Conservation (phyloP, 192 early-diverging fungal genomes). For the Backusella macrospora region DNA sequence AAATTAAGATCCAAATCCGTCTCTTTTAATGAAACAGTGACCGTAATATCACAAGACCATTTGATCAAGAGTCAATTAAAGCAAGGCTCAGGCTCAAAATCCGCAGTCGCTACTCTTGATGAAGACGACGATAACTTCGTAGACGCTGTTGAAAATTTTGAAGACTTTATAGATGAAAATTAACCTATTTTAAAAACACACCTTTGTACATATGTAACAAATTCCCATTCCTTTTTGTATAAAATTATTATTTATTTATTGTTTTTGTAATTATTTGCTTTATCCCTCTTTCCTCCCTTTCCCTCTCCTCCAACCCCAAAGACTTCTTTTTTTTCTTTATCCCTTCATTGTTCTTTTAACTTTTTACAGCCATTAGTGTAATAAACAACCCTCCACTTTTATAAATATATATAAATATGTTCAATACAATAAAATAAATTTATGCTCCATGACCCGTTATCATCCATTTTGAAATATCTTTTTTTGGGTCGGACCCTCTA, state of each 20-base stretch:
- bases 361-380: conserved; percentile 8
- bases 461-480: neutral
- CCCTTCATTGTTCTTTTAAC: neutral
- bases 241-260: neutral
- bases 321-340: neutral
- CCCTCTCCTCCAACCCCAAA: neutral
- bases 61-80: neutral
- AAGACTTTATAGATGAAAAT: neutral
- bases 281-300: neutral
- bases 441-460: conserved; percentile 6
- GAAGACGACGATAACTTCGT: conserved; percentile 21
- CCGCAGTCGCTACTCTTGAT: neutral
- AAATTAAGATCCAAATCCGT: conserved; percentile 19
- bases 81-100: neutral
- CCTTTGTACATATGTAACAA: neutral
- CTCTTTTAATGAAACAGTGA: conserved; percentile 25
- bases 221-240: conserved; percentile 12
- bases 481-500: conserved; percentile 10
- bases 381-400: conserved; percentile 2
- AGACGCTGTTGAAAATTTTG: conserved; percentile 18
- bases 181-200: conserved; percentile 10
- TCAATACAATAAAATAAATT: neutral
- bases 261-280: conserved; percentile 8
- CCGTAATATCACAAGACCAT: conserved; percentile 7
- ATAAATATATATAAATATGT: neutral